Evolutionary conservation across 1,284 basidiomycete species (phyloP).

Genomic region (Bondarzewia mesenterica): DNA sequence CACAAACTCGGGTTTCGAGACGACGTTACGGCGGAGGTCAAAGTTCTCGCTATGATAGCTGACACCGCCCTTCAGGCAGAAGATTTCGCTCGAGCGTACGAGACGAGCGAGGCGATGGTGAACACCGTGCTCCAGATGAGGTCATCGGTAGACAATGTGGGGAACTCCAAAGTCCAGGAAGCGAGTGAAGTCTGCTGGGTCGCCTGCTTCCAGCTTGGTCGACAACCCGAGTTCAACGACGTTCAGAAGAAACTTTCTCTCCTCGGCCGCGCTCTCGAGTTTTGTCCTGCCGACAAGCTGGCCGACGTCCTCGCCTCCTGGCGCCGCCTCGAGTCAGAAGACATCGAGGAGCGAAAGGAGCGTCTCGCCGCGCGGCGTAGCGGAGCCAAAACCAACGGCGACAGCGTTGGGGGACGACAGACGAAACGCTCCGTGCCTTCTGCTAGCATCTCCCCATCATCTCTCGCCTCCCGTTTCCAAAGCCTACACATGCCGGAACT

Average conservation of each 20-base stretch:
- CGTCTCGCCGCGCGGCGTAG: constrained; percentile 13
- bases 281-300: constrained; percentile 79
- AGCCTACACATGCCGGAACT: constrained; percentile 24
- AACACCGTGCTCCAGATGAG: constrained; percentile 45
- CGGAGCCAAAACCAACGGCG: constrained; percentile 3
- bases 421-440: constrained; percentile 7
- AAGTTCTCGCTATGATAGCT: constrained; percentile 81
- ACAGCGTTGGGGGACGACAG: neutral
- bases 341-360: constrained; percentile 37
- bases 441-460: constrained; percentile 33
- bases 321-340: constrained; percentile 59
- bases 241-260: constrained; percentile 59
- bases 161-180: constrained; percentile 42
- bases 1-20: constrained; percentile 77
- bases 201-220: constrained; percentile 78
- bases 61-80: constrained; percentile 76
- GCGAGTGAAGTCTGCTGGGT: constrained; percentile 82
- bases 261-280: constrained; percentile 76
- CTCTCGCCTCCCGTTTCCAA: constrained; percentile 52
- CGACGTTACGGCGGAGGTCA: constrained; percentile 67
- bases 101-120: constrained; percentile 68
- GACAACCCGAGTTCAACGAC: constrained; percentile 69
- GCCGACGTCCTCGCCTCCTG: constrained; percentile 68
- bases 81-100: constrained; percentile 70
- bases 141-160: constrained; percentile 23